Base-by-base conservation (phyloP, 352 stramenopile species). In the Phytophthora colocasiae region DNA sequence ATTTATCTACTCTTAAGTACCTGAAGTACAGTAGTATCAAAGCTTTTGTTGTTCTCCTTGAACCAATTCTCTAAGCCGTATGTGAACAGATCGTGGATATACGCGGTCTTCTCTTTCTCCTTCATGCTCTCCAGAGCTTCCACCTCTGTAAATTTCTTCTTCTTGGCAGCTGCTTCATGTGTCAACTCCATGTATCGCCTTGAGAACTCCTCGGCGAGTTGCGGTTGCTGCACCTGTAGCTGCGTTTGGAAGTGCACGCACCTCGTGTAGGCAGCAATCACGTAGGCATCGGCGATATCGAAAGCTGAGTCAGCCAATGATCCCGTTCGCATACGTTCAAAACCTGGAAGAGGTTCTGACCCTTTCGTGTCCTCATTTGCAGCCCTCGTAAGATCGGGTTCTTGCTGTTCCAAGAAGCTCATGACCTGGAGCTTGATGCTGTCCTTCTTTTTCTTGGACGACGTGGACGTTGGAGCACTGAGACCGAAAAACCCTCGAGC, bases 231-330 rank as follows among this genome's bases (percentile, higher is more conserved):
- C 34, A 71, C 27, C 43, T 69, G 40, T 24, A 92, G 49, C 43
- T 75, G 57, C n/a, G 66, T 72, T 55, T 83, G 73, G 40, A 92
- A 75, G 52, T 89, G 73, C 10, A 64, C 60, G 54, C 74, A 88
- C 17, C 80, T 77, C 27, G 79, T 89, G 66, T 87, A 92, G 15
- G 78, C 69, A 1, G 87, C 87, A n/a, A 94, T 82, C 6, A 96
- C 76, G 69, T 93, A 96, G 22, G 87, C 82, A 56, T 96, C 87
- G 4, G 83, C 85, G 43, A 93, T 82, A 58, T 96, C 87, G 49
- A 86, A 93, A 14, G 80, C 78, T 2, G 74, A 84, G 38, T 90
- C 78, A 4, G 77, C 76, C 53, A 79, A 69, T 24, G 65, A 63
- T 0, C 81, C 78, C 12, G 56, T 80, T 34, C 81, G 66, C 22